Percentiles rank a stretch among this genome's conserved stretches.
phyloP scores from a whole-genome alignment of 2,329 filamentous ascomycete genomes.

The Hypoxylon sp. region DNA sequence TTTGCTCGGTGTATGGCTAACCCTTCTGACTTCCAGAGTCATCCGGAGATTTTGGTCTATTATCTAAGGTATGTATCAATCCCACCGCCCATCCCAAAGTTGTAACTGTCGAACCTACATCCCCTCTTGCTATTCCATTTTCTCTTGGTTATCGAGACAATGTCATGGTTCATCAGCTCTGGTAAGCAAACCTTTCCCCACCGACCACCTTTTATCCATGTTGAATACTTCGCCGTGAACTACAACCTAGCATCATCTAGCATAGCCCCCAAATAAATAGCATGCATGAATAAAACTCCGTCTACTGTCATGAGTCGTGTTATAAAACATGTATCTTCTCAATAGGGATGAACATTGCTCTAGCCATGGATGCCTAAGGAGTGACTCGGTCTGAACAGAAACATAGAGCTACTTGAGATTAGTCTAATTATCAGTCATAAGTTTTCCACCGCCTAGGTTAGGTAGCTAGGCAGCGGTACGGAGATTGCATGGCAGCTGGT shows the following conservation, averaged over 20 bases:
- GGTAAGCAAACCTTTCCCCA: neutral
- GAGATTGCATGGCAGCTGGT: neutral
- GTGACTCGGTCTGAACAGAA: neutral
- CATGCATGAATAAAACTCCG: neutral
- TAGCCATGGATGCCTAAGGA: neutral
- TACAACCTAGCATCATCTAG: neutral
- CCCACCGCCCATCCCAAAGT: slow-evolving; percentile 5
- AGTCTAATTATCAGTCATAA: neutral
- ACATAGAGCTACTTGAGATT: neutral
- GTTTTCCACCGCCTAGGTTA: neutral
- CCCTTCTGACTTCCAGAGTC: slow-evolving; percentile 35
- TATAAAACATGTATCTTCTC: neutral
- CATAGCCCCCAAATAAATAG: neutral
- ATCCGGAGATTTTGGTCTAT: slow-evolving; percentile 6
- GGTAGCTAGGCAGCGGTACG: too few species aligned
- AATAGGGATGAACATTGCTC: neutral
- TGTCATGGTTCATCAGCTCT: neutral
- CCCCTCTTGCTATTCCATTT: neutral
- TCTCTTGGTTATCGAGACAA: neutral
- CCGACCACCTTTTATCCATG: neutral
- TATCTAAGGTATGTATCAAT: slow-evolving; percentile 35
- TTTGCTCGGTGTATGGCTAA: slow-evolving; percentile 40
- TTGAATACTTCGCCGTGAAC: neutral
- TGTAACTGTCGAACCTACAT: neutral
- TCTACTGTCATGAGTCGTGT: neutral